Evolutionary conservation across 129 eudicot genomes (phyloP).

Genomic region (Escallonia rubra): DNA sequence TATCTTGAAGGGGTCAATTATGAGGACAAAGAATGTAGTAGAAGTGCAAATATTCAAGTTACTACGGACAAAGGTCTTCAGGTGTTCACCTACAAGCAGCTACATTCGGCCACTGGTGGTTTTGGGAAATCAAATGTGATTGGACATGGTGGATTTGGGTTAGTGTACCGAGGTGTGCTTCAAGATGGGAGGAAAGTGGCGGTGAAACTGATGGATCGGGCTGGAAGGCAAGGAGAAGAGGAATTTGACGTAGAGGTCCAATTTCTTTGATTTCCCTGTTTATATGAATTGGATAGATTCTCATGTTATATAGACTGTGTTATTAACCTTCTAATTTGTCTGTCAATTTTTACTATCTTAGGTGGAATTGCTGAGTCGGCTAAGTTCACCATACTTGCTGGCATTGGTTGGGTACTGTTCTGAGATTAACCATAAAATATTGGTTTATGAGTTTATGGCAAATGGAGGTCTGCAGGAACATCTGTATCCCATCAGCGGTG

Average conservation of each 20-base stretch:
- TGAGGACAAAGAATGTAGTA: constrained; percentile 35
- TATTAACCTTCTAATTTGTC: background rate
- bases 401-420: constrained; percentile 81
- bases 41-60: constrained; percentile 38
- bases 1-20: constrained; percentile 27
- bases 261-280: background rate
- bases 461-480: constrained; percentile 98
- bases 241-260: constrained; percentile 86
- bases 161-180: constrained; percentile 78
- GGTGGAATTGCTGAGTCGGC: constrained; percentile 85
- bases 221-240: constrained; percentile 93
- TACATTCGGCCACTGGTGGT: constrained; percentile 82
- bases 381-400: constrained; percentile 76
- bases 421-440: constrained; percentile 64
- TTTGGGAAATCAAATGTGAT: constrained; percentile 80
- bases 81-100: constrained; percentile 78
- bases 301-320: background rate
- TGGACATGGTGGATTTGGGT: constrained; percentile 90
- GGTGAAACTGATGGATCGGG: constrained; percentile 81
- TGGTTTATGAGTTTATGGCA: constrained; percentile 90
- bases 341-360: constrained; percentile 12
- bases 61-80: constrained; percentile 65
- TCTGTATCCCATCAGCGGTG: constrained; percentile 69
- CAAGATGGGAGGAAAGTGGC: constrained; percentile 89
- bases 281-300: background rate